Evolutionary conservation across 345 rosid genomes (phyloP), one percentile per base, ranked within the genome.

Genomic region (Leavenworthia alabamica): DNA sequence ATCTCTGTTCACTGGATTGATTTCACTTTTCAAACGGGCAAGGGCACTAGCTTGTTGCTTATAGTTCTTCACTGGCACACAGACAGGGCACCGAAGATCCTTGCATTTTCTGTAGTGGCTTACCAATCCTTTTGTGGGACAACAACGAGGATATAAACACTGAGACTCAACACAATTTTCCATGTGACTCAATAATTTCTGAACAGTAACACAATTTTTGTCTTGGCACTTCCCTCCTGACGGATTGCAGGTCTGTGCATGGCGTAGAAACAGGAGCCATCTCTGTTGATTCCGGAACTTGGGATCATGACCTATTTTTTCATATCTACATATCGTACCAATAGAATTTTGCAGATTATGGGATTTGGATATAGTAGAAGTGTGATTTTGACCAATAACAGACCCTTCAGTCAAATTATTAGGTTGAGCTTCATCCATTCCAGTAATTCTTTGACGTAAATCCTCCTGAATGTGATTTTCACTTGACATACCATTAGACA

Each of bases 231-330:
- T 83, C 60, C 96, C 99, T 77, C 83, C 94, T 17, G 92, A 84
- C 27, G 86, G 80, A 55, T 82, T 58, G 75, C 99, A 93, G 57
- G 71, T 60, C 27, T 87, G 86, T 45, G 99, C 97, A 82, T 93
- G 99, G 47, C 83, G 76, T 71, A 93, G 70, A 71, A 89, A 80
- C 77, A 93, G 70, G 66, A 93, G 88, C 99, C 99, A 93, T 64
- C 70, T 85, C 73, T 75, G 81, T 71, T 93, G 99, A 66, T 81
- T 77, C 52, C 77, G 77, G 51, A 78, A 85, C 64, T 81, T 85
- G 47, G 71, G 75, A 31, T 86, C 89, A 28, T 66, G 81, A 62
- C 73, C 77, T 36, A 81, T 68, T 65, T 73, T 83, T 70, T 79
- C 82, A 40, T 74, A 74, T 73, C 75, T 83, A 69, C 52, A 78